A percentile compares a stretch with the other conserved stretches of the same genome.
These are phyloP conservation scores for Syzygium malaccense DNA, from an alignment of 441 rosid genomes.

Conservation along the genomic window DNA sequence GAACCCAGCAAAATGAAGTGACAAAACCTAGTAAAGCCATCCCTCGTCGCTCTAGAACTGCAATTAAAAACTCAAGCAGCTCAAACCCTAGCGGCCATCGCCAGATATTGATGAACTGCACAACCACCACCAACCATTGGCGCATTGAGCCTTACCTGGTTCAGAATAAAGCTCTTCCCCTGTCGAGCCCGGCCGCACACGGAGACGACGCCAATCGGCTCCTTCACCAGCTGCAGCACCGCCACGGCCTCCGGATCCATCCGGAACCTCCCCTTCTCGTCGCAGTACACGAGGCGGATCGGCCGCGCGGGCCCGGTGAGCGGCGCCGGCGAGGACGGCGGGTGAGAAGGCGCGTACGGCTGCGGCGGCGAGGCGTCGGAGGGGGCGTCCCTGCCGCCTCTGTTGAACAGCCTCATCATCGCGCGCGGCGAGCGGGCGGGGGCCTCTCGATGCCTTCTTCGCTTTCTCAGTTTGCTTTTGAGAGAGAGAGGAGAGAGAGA, in stretches of 20 bases:
- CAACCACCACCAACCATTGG: not conserved
- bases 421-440: not conserved
- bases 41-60: not conserved
- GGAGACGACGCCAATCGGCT: constrained; percentile 87
- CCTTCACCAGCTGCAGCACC: constrained; percentile 84
- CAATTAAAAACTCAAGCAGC: not conserved
- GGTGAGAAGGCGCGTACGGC: not conserved
- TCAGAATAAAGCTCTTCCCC: constrained; percentile 89
- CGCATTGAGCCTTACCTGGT: constrained; percentile 45
- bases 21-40: not conserved
- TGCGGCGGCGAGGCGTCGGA: constrained; percentile 27
- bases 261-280: constrained; percentile 89
- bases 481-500: not conserved
- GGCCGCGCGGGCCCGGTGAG: constrained; percentile 90
- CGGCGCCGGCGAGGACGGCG: constrained; percentile 20
- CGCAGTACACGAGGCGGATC: constrained; percentile 73
- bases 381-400: constrained; percentile 43
- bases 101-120: not conserved
- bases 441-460: not conserved
- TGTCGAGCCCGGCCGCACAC: constrained; percentile 98
- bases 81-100: constrained; percentile 15
- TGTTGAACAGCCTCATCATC: constrained; percentile 47
- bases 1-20: not conserved
- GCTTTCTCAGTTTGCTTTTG: not conserved
- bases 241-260: constrained; percentile 99